Conservation (phyloP, 306 rosid genomes). For the Cercis canadensis region DNA sequence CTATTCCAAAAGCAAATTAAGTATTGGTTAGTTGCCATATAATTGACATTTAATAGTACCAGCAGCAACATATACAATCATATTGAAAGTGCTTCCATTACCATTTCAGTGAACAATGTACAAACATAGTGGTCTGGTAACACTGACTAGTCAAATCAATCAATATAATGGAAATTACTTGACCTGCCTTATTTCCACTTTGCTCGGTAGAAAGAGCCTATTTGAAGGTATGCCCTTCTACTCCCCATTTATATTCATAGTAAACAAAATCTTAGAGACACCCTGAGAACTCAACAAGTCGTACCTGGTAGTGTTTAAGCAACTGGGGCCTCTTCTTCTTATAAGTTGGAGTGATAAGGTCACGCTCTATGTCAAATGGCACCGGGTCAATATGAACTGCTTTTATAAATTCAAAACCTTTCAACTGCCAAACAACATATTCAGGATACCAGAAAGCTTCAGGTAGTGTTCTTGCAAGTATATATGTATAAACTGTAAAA, state of each 20-base stretch:
- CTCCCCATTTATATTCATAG: too few relatives aligned
- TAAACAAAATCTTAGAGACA: neutral
- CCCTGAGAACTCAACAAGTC: conserved; percentile 19
- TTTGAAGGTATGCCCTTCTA: too few relatives aligned
- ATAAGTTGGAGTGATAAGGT: conserved; percentile 90
- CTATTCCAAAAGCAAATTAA: too few relatives aligned
- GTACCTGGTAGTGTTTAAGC: conserved; percentile 85
- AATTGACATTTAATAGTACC: too few relatives aligned
- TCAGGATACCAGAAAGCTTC: conserved; percentile 37
- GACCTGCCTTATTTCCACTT: neutral
- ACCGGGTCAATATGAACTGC: conserved; percentile 86
- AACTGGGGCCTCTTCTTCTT: conserved; percentile 96
- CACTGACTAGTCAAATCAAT: conserved; percentile 17
- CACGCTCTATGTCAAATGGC: conserved; percentile 94
- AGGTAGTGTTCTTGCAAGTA: conserved; percentile 22
- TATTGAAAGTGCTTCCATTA: neutral
- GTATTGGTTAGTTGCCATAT: too few relatives aligned
- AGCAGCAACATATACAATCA: conserved; percentile 1
- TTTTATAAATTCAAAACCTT: conserved; percentile 82
- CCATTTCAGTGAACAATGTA: neutral
- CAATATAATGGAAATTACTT: neutral
- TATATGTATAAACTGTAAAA: neutral
- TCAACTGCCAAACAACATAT: conserved; percentile 67
- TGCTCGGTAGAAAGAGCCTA: neutral
- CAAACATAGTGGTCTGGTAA: neutral